A percentile compares a stretch with the other conserved stretches of the same genome.
These are phyloP conservation scores for Penicillium pulvis DNA, from an alignment of 495 filamentous ascomycete genomes.

Conservation along the genomic window DNA sequence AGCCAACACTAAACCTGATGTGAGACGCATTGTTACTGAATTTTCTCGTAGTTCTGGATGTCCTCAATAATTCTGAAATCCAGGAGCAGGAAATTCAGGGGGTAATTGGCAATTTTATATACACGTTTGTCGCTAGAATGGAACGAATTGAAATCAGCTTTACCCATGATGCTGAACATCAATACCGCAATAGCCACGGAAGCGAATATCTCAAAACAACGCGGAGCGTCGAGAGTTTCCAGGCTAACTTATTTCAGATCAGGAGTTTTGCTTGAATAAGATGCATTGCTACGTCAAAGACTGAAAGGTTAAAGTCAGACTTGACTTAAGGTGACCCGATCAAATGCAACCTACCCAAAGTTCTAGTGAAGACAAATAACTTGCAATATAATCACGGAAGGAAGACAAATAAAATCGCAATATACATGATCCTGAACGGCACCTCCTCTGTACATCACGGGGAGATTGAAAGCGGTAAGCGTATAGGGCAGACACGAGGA, in stretches of 20 bases:
- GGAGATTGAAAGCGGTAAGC: neutral
- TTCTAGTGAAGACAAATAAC: too few species aligned
- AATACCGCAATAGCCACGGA: constrained; percentile 13
- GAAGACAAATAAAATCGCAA: neutral
- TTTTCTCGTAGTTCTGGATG: too few species aligned
- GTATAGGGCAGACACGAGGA: neutral
- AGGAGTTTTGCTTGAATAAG: neutral
- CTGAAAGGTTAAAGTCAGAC: neutral
- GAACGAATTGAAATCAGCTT: neutral
- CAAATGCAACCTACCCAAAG: too few species aligned
- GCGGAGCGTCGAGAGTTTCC: constrained; percentile 8
- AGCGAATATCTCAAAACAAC: constrained; percentile 15
- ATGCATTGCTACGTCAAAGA: neutral
- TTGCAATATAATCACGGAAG: neutral
- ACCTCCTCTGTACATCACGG: neutral
- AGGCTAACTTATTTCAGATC: constrained; percentile 10
- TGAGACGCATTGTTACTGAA: neutral
- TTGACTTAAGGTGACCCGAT: neutral
- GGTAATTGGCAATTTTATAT: too few species aligned
- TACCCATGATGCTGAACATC: constrained; percentile 3
- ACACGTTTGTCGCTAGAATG: neutral
- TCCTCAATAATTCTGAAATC: neutral
- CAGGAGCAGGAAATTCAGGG: neutral
- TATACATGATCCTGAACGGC: neutral
- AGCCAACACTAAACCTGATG: neutral